Conservation (phyloP, 2,329 filamentous ascomycete species). For the Cercospora sp. region DNA sequence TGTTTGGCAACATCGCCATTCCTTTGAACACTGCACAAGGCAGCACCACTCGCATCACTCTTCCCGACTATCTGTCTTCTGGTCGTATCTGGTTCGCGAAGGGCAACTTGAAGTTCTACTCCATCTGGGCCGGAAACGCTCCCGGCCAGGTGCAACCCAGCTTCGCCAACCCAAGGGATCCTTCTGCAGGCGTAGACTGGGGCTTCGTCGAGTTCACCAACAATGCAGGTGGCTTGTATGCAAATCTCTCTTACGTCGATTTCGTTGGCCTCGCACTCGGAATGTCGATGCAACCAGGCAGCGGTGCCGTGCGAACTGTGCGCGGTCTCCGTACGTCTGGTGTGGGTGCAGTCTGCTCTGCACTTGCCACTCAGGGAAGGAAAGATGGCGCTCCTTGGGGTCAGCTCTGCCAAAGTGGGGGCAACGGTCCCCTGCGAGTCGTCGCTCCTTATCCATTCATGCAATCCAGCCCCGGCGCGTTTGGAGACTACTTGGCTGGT, state of each 20-base stretch:
- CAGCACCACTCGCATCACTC: constrained; percentile 46
- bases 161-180: constrained; percentile 41
- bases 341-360: constrained; percentile 56
- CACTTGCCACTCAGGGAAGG: constrained; percentile 55
- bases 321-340: constrained; percentile 62
- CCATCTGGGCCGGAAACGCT: constrained; percentile 40
- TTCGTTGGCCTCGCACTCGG: constrained; percentile 50
- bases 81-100: constrained; percentile 52
- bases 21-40: constrained; percentile 40
- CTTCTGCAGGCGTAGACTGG: constrained; percentile 45
- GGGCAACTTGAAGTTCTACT: constrained; percentile 47
- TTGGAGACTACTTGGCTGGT: constrained; percentile 52
- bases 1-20: constrained; percentile 46
- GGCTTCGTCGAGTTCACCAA: constrained; percentile 49
- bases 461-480: constrained; percentile 48
- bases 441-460: constrained; percentile 46
- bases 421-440: constrained; percentile 42
- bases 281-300: constrained; percentile 54
- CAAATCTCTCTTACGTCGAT: constrained; percentile 41
- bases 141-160: constrained; percentile 52
- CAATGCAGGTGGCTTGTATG: constrained; percentile 47
- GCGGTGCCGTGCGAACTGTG: constrained; percentile 49
- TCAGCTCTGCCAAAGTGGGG: constrained; percentile 55
- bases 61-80: constrained; percentile 48
- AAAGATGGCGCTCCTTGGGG: constrained; percentile 63